Percentiles rank a stretch among this genome's conserved stretches.
These are phyloP conservation scores for Polyporus tsugae DNA, from an alignment of 1,284 basidiomycete species.

Conservation along the genomic window DNA sequence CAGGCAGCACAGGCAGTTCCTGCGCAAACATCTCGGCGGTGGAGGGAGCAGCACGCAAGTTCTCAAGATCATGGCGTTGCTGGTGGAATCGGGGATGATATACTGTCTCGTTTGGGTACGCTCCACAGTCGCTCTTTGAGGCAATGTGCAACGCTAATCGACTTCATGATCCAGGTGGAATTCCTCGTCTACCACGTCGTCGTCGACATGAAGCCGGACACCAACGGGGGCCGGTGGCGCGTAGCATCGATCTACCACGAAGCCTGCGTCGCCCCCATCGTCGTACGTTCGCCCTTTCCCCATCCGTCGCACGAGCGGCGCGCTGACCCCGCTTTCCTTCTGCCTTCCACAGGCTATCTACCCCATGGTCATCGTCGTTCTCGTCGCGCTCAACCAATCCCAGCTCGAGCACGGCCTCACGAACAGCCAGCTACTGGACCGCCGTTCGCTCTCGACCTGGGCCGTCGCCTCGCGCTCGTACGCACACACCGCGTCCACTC, in stretches of 20 bases:
- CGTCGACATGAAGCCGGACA: background rate
- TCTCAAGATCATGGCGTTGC: background rate
- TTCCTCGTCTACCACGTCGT: conserved; percentile 5
- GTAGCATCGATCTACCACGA: conserved; percentile 5
- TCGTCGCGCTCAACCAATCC: conserved; percentile 4
- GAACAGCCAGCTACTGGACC: background rate
- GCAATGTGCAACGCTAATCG: background rate
- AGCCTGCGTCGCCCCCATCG: conserved; percentile 6
- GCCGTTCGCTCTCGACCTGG: background rate
- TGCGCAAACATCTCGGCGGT: background rate
- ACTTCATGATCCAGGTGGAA: background rate
- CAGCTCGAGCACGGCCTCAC: conserved; percentile 8
- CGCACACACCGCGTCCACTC: background rate
- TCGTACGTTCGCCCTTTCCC: background rate
- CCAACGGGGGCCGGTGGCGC: background rate
- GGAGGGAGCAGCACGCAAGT: conserved; percentile 1
- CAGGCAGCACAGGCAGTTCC: conserved; percentile 4
- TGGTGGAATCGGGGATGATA: conserved; percentile 6
- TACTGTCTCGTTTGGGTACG: conserved; percentile 9
- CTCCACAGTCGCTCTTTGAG: background rate
- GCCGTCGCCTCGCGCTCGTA: background rate
- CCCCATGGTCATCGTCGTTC: conserved; percentile 3
- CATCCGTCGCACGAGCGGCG: background rate
- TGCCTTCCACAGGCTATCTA: background rate
- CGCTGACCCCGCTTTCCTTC: background rate